These are phyloP conservation scores for Hansfordia pulvinata DNA, from an alignment of 2,329 filamentous ascomycete species.

Conservation along the genomic window DNA sequence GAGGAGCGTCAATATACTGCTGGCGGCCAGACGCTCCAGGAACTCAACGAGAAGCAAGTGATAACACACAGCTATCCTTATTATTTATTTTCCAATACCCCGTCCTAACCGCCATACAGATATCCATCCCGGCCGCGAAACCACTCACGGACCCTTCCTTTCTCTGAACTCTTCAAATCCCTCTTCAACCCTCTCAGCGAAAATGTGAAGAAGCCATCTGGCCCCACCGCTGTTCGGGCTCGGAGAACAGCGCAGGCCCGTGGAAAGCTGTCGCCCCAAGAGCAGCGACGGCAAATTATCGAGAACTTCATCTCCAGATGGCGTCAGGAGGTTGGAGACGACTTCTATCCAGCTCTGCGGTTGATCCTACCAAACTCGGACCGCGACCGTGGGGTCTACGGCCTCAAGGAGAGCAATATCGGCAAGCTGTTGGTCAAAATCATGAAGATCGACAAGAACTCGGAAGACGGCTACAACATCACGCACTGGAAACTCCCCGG, in stretches of 20 bases:
- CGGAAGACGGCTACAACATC: constrained; percentile 74
- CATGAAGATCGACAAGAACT: constrained; percentile 82
- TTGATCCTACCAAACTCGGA: constrained; percentile 90
- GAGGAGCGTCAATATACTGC: constrained; percentile 36
- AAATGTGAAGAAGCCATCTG: constrained; percentile 62
- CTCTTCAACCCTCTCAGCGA: constrained; percentile 74
- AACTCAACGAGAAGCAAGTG: constrained; percentile 29
- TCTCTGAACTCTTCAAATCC: constrained; percentile 62
- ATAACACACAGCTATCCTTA: too few relatives aligned
- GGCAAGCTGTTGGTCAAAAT: constrained; percentile 84
- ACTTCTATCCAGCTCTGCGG: constrained; percentile 86
- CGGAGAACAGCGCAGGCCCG: constrained; percentile 47
- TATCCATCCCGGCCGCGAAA: constrained; percentile 78
- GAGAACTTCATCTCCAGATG: constrained; percentile 76
- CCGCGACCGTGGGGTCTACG: constrained; percentile 82
- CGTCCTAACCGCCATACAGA: too few relatives aligned
- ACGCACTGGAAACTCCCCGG: constrained; percentile 88
- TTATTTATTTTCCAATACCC: too few relatives aligned
- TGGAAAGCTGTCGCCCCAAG: constrained; percentile 53
- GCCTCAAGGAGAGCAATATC: constrained; percentile 83
- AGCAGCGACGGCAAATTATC: constrained; percentile 69
- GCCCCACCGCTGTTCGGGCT: constrained; percentile 34
- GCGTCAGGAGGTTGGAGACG: constrained; percentile 77
- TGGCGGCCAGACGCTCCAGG: constrained; percentile 22
- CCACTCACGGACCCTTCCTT: constrained; percentile 63